Conservation (phyloP, 73 alveolate genomes). For the Paramecium primaurelia region DNA sequence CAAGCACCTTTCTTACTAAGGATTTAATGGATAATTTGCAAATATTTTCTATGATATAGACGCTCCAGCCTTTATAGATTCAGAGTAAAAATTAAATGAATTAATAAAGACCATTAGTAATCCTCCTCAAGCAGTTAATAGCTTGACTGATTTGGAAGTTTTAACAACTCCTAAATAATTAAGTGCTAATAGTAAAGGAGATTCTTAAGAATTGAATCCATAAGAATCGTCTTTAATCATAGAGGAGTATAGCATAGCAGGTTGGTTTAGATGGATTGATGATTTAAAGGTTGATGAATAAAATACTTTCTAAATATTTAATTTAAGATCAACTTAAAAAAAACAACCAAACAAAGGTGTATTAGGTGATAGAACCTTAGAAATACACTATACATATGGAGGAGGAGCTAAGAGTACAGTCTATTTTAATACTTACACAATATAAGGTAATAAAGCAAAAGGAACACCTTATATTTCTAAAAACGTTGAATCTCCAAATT, state of each 20-base stretch:
- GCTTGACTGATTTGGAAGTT: neutral
- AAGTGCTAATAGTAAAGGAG: neutral
- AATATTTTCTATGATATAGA: neutral
- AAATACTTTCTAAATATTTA: conserved; percentile 32
- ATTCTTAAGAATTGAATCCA: neutral
- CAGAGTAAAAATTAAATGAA: neutral
- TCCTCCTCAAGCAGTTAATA: neutral
- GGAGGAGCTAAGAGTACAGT: conserved; percentile 44
- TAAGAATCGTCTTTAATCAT: neutral
- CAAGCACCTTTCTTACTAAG: neutral
- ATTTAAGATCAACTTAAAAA: conserved; percentile 23
- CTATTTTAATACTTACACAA: conserved; percentile 37
- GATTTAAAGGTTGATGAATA: conserved; percentile 5
- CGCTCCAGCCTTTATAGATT: neutral
- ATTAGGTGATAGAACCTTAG: conserved; percentile 43
- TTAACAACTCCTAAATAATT: neutral
- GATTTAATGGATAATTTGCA: conserved; percentile 36
- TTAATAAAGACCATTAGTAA: neutral
- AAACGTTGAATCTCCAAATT: neutral
- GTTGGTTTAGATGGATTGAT: conserved; percentile 50
- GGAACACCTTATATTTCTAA: neutral
- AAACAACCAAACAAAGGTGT: neutral
- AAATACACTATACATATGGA: conserved; percentile 30
- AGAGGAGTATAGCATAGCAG: conserved; percentile 23
- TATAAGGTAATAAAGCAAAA: conserved; percentile 42